These are phyloP conservation scores for Alloascoidea hylecoeti DNA, from an alignment of 805 yeast genomes.

Conservation along the genomic window DNA sequence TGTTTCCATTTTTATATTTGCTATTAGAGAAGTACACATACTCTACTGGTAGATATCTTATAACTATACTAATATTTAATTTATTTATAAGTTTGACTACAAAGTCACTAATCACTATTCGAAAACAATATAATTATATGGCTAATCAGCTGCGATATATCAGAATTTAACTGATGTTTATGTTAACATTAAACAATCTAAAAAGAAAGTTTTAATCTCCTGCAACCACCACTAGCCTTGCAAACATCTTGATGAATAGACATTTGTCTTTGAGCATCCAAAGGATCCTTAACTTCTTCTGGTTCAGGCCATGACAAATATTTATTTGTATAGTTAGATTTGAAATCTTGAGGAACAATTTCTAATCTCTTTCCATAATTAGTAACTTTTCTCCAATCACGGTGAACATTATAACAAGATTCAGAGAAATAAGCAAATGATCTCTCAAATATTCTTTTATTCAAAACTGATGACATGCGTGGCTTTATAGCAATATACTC, in stretches of 20 bases:
- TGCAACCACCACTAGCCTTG: conserved; percentile 31
- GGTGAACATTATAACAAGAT: conserved; percentile 35
- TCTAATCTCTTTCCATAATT: conserved; percentile 39
- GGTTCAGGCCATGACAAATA: conserved; percentile 36
- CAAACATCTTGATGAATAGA: conserved; percentile 29
- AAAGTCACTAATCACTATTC: too few relatives aligned
- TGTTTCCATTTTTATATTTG: too few relatives aligned
- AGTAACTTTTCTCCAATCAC: conserved; percentile 44
- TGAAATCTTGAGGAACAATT: conserved; percentile 33
- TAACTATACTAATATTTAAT: too few relatives aligned
- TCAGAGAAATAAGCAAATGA: conserved; percentile 41
- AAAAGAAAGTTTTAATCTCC: conserved; percentile 24
- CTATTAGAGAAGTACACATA: too few relatives aligned
- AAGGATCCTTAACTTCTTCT: conserved; percentile 29
- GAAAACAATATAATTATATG: too few relatives aligned
- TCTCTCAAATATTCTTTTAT: conserved; percentile 32
- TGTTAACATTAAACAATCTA: too few relatives aligned
- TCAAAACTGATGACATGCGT: conserved; percentile 24
- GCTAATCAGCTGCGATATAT: too few relatives aligned
- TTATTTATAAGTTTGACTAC: too few relatives aligned
- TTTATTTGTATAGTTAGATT: conserved; percentile 35
- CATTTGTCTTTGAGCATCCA: conserved; percentile 33
- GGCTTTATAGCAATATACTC: conserved; percentile 34
- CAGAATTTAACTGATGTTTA: too few relatives aligned
- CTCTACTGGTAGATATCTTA: too few relatives aligned